A percentile compares a stretch with the other conserved stretches of the same genome.
These are phyloP conservation scores for Anacardium occidentale DNA, from an alignment of 345 rosid species.

Conservation along the genomic window DNA sequence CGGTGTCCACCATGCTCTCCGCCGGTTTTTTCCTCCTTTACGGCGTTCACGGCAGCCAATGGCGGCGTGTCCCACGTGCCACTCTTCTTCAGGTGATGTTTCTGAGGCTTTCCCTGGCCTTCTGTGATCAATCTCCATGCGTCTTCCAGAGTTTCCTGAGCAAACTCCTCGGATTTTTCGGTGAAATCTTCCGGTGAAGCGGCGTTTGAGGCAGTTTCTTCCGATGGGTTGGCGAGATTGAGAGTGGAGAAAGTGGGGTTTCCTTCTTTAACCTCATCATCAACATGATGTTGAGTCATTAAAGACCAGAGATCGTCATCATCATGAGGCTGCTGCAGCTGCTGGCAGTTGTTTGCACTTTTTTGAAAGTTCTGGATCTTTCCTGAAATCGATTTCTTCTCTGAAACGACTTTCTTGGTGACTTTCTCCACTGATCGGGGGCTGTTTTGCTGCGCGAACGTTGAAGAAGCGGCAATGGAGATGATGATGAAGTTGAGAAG, in stretches of 20 bases:
- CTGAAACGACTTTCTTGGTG: background rate
- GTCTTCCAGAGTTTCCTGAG: conserved; percentile 33
- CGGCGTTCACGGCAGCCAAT: background rate
- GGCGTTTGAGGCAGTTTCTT: conserved; percentile 2
- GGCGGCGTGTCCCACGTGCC: conserved; percentile 43
- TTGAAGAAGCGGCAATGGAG: conserved; percentile 42
- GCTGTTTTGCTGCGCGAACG: conserved; percentile 21
- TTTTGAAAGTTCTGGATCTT: background rate
- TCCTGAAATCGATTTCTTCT: background rate
- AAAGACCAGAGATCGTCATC: background rate
- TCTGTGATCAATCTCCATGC: conserved; percentile 51
- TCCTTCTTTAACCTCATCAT: background rate
- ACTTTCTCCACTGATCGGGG: background rate
- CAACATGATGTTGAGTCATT: background rate
- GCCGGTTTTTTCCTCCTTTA: too few species aligned
- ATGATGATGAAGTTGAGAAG: conserved; percentile 49
- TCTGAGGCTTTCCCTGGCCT: conserved; percentile 21
- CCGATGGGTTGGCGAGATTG: background rate
- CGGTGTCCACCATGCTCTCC: background rate
- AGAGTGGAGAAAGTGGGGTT: conserved; percentile 1
- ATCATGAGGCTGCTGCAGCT: background rate
- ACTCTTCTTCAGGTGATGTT: conserved; percentile 33
- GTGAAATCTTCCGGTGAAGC: background rate
- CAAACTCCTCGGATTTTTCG: conserved; percentile 13
- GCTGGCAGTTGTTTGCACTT: background rate